These are phyloP conservation scores for Ophiostoma australiae DNA, from an alignment of 2,329 filamentous ascomycete genomes.

Conservation along the genomic window DNA sequence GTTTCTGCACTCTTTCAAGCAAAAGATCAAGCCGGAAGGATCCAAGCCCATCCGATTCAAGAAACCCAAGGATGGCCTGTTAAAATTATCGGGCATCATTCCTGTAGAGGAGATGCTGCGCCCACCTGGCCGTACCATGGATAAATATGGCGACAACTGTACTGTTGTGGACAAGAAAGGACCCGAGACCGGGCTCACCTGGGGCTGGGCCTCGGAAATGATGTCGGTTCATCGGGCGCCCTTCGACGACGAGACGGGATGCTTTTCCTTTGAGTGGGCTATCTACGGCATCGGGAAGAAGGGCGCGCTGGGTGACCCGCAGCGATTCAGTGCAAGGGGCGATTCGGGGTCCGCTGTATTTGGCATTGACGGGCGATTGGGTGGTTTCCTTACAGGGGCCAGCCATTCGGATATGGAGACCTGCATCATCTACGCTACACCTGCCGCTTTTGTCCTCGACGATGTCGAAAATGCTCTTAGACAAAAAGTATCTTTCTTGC, in stretches of 20 bases:
- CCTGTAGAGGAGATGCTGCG: not conserved
- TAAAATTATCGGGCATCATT: not conserved
- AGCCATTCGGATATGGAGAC: too few species aligned
- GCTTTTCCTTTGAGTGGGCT: not conserved
- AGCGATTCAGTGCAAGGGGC: not conserved
- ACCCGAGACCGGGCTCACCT: not conserved
- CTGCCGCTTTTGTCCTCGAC: too few species aligned
- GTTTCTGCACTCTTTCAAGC: not conserved
- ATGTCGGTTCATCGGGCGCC: not conserved
- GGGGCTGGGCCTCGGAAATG: not conserved
- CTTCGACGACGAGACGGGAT: not conserved
- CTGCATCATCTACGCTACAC: too few species aligned
- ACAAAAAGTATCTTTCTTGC: too few species aligned
- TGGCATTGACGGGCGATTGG: not conserved
- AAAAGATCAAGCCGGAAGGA: not conserved
- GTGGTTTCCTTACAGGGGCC: too few species aligned
- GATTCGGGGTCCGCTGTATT: not conserved
- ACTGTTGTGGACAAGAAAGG: not conserved
- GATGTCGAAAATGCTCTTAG: too few species aligned
- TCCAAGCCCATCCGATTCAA: not conserved
- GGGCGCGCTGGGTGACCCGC: not conserved
- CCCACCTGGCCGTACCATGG: not conserved
- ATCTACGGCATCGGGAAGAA: not conserved
- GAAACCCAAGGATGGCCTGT: not conserved
- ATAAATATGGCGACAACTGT: not conserved